A percentile compares a stretch with the other conserved stretches of the same genome.
phyloP scores from a whole-genome alignment of 257 asterid species.

The Capsicum chinense region DNA sequence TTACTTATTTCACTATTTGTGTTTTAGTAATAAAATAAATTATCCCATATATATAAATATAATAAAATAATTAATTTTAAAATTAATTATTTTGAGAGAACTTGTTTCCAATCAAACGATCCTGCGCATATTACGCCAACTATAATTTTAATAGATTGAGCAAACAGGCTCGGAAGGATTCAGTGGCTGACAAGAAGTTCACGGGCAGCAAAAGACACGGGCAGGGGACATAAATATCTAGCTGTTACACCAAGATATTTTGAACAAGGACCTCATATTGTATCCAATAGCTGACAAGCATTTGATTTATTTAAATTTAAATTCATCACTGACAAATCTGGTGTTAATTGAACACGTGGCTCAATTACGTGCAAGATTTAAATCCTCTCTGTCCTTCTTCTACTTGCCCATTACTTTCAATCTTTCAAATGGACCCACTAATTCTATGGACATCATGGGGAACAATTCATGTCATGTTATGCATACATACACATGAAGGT shows the following conservation, averaged over 20 bases:
- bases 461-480: conserved; percentile 21
- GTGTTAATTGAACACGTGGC: conserved; percentile 50
- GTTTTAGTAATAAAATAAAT: no score
- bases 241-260: background rate
- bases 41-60: no score
- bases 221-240: conserved; percentile 23
- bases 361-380: conserved; percentile 41
- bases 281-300: conserved; percentile 44
- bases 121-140: no score
- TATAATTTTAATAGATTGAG: no score
- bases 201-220: conserved; percentile 25
- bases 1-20: no score
- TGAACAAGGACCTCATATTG: background rate
- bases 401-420: conserved; percentile 41
- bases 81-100: no score
- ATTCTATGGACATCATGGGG: background rate
- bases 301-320: conserved; percentile 37
- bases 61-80: no score
- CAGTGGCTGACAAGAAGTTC: conserved; percentile 33
- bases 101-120: no score
- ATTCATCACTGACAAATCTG: background rate
- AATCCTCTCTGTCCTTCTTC: conserved; percentile 39
- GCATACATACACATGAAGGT: background rate
- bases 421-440: conserved; percentile 24
- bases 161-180: background rate